These are phyloP conservation scores for Dendrothele bispora DNA, from an alignment of 768 basidiomycete species.

Conservation along the genomic window DNA sequence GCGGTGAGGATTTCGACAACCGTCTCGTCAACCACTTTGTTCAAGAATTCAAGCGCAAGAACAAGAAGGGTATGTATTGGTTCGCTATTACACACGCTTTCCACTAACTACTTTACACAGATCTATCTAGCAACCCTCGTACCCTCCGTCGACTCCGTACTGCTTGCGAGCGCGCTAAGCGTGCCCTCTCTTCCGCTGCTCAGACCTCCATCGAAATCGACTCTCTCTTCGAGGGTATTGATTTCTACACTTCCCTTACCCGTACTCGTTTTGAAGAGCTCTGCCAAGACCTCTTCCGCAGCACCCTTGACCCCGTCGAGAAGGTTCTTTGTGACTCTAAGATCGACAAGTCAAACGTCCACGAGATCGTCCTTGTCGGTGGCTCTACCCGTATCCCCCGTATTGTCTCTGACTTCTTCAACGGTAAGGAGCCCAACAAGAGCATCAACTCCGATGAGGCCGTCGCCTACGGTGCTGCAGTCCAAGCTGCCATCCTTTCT, in stretches of 20 bases:
- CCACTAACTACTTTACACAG: too few relatives aligned
- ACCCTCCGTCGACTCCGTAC: constrained; percentile 71
- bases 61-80: constrained; percentile 44
- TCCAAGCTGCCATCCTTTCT: constrained; percentile 96
- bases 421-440: constrained; percentile 96
- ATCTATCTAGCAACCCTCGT: constrained; percentile 59
- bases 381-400: constrained; percentile 99
- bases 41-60: constrained; percentile 68
- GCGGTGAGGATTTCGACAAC: constrained; percentile 77
- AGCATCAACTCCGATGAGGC: constrained; percentile 99
- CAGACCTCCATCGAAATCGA: constrained; percentile 64
- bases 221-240: constrained; percentile 69
- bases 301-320: constrained; percentile 84
- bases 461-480: constrained; percentile 97
- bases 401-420: constrained; percentile 96
- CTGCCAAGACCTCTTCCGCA: constrained; percentile 79
- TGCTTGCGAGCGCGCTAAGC: constrained; percentile 74
- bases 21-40: constrained; percentile 70
- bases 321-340: constrained; percentile 81
- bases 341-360: constrained; percentile 75
- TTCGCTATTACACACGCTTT: too few relatives aligned
- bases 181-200: constrained; percentile 53
- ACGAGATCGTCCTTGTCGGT: constrained; percentile 65
- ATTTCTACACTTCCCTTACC: constrained; percentile 78
- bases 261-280: constrained; percentile 86